Evolutionary conservation across 2,329 filamentous ascomycete species (phyloP).

Genomic region (Beauveria scarabaeidicola): DNA sequence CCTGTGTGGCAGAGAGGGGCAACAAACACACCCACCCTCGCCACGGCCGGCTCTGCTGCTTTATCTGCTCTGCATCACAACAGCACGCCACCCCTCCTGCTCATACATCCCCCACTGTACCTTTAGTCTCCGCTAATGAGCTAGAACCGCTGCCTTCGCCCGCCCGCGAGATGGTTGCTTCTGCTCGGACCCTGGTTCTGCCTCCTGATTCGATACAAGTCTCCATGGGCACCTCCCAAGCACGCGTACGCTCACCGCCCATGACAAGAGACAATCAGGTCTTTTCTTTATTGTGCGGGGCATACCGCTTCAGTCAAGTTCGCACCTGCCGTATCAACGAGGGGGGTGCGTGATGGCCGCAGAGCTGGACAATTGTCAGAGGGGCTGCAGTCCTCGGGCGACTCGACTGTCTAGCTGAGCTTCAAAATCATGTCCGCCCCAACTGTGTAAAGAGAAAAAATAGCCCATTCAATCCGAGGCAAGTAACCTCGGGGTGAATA

Average conservation of each 20-base stretch:
- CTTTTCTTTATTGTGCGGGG: background rate
- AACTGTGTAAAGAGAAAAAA: background rate
- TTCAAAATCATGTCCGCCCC: background rate
- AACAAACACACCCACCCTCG: background rate
- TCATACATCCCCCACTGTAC: background rate
- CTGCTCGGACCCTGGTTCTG: slow-evolving; percentile 3
- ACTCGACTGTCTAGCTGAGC: background rate
- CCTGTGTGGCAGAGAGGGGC: background rate
- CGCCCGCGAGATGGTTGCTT: background rate
- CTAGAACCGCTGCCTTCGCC: background rate
- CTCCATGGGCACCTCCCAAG: background rate
- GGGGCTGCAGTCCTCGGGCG: background rate
- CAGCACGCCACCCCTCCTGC: background rate
- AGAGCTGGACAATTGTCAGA: background rate
- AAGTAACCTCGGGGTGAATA: background rate
- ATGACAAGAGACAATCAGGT: background rate
- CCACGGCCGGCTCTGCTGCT: background rate
- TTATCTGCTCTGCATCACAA: background rate
- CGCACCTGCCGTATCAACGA: background rate
- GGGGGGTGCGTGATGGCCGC: background rate
- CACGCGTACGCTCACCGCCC: background rate
- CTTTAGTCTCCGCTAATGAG: background rate
- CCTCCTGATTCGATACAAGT: slow-evolving; percentile 2
- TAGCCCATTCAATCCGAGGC: background rate
- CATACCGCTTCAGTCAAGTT: background rate